A percentile compares a stretch with the other conserved stretches of the same genome.
Conservation (phyloP, 345 rosid species). For the Eucalyptus curtisii region DNA sequence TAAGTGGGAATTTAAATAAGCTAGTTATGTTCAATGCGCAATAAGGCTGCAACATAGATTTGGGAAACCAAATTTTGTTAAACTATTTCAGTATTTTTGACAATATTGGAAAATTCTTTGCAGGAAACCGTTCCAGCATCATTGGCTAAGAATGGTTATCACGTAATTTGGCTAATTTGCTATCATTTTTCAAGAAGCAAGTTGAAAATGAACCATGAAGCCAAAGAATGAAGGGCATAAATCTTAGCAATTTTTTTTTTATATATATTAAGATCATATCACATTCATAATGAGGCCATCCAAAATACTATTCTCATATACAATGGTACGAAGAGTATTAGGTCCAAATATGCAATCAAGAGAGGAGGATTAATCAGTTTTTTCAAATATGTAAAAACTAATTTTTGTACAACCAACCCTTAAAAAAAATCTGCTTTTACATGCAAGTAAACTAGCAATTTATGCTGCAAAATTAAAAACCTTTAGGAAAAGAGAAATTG, state of each 20-base stretch:
- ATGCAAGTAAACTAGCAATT: not conserved
- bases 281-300: not conserved
- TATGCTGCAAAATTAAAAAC: not conserved
- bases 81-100: not conserved
- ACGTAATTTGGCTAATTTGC: not conserved
- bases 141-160: not conserved
- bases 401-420: not conserved
- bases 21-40: not conserved
- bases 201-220: not conserved
- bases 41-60: not conserved
- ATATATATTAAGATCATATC: not conserved
- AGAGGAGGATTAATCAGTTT: not conserved
- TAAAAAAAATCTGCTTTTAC: not conserved
- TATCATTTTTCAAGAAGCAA: not conserved
- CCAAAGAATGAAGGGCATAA: not conserved
- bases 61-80: not conserved
- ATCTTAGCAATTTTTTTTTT: not conserved
- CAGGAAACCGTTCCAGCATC: not conserved
- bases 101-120: not conserved
- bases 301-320: not conserved
- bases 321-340: not conserved
- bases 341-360: not conserved
- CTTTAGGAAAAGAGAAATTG: not conserved
- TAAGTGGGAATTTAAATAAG: not conserved
- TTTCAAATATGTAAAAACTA: not conserved